phyloP scores from a whole-genome alignment of 148 eudicot genomes.

The Rhododendron vialii region DNA sequence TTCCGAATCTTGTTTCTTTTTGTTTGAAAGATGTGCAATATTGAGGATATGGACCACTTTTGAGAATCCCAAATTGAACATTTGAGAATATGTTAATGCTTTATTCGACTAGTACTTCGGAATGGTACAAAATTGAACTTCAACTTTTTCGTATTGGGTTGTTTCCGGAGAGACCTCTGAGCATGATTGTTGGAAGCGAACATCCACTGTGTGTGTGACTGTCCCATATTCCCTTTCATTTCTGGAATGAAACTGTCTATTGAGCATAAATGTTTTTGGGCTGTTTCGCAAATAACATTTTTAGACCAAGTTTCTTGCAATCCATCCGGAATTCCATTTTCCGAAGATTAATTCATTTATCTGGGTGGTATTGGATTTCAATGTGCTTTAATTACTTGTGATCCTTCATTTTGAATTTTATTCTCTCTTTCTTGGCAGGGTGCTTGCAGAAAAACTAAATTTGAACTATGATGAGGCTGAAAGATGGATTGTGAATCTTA shows the following conservation, averaged over 20 bases:
- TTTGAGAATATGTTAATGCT: background rate
- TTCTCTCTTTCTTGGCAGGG: conserved; percentile 39
- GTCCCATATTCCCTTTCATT: background rate
- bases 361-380: background rate
- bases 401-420: background rate
- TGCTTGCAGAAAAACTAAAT: conserved; percentile 88
- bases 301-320: background rate
- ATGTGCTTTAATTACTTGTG: background rate
- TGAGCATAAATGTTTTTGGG: background rate
- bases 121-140: background rate
- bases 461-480: conserved; percentile 90
- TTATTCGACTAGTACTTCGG: background rate
- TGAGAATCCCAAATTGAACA: background rate
- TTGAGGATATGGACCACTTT: background rate
- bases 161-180: background rate
- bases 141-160: background rate
- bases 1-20: background rate
- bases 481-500: conserved; percentile 90
- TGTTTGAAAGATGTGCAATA: background rate
- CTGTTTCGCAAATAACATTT: background rate
- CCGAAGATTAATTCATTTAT: background rate
- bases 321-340: background rate
- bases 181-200: background rate
- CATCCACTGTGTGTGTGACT: background rate
- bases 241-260: background rate